phyloP scores from a whole-genome alignment of 352 stramenopile species.

The Phytopythium aichiense region DNA sequence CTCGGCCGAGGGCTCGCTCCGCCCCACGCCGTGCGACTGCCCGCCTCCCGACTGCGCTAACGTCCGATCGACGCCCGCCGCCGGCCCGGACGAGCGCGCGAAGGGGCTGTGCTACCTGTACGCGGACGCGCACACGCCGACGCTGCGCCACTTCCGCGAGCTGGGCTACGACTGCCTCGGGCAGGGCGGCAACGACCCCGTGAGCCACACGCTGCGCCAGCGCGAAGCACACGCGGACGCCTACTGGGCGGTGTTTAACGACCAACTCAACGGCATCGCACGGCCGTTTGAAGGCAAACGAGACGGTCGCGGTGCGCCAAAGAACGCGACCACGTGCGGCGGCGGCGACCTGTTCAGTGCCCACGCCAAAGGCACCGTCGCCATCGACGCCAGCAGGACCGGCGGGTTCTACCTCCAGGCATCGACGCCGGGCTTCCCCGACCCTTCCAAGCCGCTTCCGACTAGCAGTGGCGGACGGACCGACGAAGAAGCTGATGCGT shows the following conservation, averaged over 20 bases:
- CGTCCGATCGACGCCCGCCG: constrained; percentile 4
- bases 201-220: constrained; percentile 71
- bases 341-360: constrained; percentile 58
- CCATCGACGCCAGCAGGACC: constrained; percentile 7
- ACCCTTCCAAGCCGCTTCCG: constrained; percentile 29
- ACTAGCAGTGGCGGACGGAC: background rate
- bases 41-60: constrained; percentile 46
- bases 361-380: constrained; percentile 59
- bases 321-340: constrained; percentile 30
- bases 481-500: constrained; percentile 18
- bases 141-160: constrained; percentile 62
- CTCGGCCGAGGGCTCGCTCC: constrained; percentile 7
- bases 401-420: constrained; percentile 74
- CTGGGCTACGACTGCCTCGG: constrained; percentile 75
- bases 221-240: constrained; percentile 8
- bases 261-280: constrained; percentile 73
- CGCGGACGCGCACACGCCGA: constrained; percentile 44
- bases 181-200: constrained; percentile 63
- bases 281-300: constrained; percentile 16
- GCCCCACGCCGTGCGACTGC: constrained; percentile 67
- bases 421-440: constrained; percentile 73
- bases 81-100: constrained; percentile 18
- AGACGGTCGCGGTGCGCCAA: background rate
- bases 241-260: constrained; percentile 79
- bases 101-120: constrained; percentile 78